Evolutionary conservation across 805 yeast species (phyloP), one percentile per base, ranked within the genome.

Genomic region (Priceomyces medius): DNA sequence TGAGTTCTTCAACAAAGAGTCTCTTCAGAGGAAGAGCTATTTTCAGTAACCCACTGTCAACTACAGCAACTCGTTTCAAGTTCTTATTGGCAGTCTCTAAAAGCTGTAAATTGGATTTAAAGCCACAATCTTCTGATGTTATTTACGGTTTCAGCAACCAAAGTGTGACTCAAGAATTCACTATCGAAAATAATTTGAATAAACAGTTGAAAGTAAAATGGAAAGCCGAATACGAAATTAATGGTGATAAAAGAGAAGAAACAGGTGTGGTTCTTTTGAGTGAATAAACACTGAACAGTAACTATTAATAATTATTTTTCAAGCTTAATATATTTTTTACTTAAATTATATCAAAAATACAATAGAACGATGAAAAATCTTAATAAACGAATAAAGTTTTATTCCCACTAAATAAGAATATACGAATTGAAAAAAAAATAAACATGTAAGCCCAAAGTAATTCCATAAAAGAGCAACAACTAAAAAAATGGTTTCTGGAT

Each of bases 51-150:
- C 46, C 66, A 7, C 64, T 71, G 35, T 53, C 70, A 33, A 49
- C 67, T 6, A 59, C 76, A 12, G 59, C 85, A 24, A 60, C 74
- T 6, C 71, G 74, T 43, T 59, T 86, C 33, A 76, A 78, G 44
- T 78, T 83, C 49, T 69, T 80, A 55, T 60, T 85, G 28, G 93
- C 95, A 0, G 88, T 81, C 23, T 88, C 95, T 40, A 82, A 80
- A 53, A 55, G 74, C 6, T 75, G 82, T 54, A 68, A 68, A 37
- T 68, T 86, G 47, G 73, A 68, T 39, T 72, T 86, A 56, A 69
- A 74, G 42, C 81, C 89, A 1, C 89, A 83, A 58, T 71, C 83
- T 7, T 73, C 77, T 40, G 79, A 76, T 41, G 54, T 59, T 21
- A 53, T 86, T n/a, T 68, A 71, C 42, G 73, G 78, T 2, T 70